Base-by-base conservation (phyloP, 768 basidiomycete genomes). In the Cystofilobasidium bisporidii region DNA sequence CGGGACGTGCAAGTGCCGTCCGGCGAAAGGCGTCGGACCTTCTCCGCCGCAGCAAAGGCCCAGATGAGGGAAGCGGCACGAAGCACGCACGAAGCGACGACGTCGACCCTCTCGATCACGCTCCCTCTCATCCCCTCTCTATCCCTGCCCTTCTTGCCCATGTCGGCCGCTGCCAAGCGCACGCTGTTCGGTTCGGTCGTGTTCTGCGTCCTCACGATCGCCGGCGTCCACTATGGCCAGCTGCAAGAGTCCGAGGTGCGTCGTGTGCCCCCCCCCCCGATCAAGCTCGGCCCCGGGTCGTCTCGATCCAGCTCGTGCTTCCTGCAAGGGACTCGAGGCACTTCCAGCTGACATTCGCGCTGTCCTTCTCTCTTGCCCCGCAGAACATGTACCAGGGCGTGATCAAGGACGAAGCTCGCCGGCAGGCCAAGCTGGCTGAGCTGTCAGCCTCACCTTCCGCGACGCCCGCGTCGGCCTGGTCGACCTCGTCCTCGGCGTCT, bases 301-400 rank as follows among this genome's bases (percentile, higher is more conserved):
- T 61, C 36, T 9, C 32, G 11, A 3, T 5, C 33, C 24, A 20
- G 26, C 33, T 40, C 38, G n/a, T n/a, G n/a, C n/a, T n/a, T n/a
- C n/a, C n/a, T n/a, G n/a, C n/a, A n/a, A n/a, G n/a, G n/a, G n/a
- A n/a, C n/a, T n/a, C n/a, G n/a, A 8, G 32, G 3, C 30, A 18
- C 11, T 17, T 38, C 36, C 15, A 40, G 14, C 5, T 1, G 11
- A 17, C 26, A 5, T 41, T 3, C 26, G 10, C 24, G n/a, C 41
- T 32, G 10, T 1, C 24, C 11, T 1, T 61, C 11, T 11, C 59
- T 22, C 24, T 43, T 15, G 14, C 10, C 40, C 9, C 11, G 18
- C 36, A 61, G 60, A 61, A 61, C 41, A 61, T 61, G 60, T 61
- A 61, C 30, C 60, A 47, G 24, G 60, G 60, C 22, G 60, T 61